These are phyloP conservation scores for Aspergillus carbonarius DNA, from an alignment of 2,329 filamentous ascomycete species.

Conservation along the genomic window DNA sequence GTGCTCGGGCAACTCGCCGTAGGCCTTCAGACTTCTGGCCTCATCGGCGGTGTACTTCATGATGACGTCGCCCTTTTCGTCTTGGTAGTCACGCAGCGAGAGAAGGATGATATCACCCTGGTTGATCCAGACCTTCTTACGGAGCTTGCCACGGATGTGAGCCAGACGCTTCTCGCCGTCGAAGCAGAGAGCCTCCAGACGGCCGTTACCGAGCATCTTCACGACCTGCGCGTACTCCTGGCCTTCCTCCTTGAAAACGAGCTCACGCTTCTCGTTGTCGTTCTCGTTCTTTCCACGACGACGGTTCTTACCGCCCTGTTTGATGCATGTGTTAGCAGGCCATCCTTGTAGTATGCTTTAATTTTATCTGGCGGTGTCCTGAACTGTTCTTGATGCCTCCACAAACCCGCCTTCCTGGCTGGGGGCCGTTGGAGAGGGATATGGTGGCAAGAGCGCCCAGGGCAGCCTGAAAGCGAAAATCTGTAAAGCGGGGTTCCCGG, in stretches of 20 bases:
- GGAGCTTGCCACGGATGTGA: conserved; percentile 90
- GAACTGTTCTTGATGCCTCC: background rate
- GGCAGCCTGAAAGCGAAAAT: conserved; percentile 13
- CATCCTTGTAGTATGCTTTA: background rate
- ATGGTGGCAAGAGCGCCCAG: conserved; percentile 19
- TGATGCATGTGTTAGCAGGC: conserved; percentile 29
- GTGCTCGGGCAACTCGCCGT: conserved; percentile 93
- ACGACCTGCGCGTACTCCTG: conserved; percentile 87
- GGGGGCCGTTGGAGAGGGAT: background rate
- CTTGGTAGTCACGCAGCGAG: conserved; percentile 87
- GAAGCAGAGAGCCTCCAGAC: conserved; percentile 91
- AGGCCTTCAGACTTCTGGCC: conserved; percentile 90
- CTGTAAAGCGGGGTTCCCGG: conserved; percentile 15
- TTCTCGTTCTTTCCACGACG: conserved; percentile 99
- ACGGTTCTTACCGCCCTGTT: conserved; percentile 94
- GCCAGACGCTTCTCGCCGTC: conserved; percentile 85
- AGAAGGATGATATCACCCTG: conserved; percentile 92
- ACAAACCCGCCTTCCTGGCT: background rate
- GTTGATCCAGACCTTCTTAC: conserved; percentile 99
- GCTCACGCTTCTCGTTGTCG: conserved; percentile 98
- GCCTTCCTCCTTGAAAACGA: conserved; percentile 98
- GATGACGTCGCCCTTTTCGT: conserved; percentile 90
- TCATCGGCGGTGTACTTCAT: conserved; percentile 96
- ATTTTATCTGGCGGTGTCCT: background rate
- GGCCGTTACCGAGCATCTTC: conserved; percentile 96